Evolutionary conservation across 2,329 filamentous ascomycete genomes (phyloP).

Genomic region (Cercospora zeae-maydis): DNA sequence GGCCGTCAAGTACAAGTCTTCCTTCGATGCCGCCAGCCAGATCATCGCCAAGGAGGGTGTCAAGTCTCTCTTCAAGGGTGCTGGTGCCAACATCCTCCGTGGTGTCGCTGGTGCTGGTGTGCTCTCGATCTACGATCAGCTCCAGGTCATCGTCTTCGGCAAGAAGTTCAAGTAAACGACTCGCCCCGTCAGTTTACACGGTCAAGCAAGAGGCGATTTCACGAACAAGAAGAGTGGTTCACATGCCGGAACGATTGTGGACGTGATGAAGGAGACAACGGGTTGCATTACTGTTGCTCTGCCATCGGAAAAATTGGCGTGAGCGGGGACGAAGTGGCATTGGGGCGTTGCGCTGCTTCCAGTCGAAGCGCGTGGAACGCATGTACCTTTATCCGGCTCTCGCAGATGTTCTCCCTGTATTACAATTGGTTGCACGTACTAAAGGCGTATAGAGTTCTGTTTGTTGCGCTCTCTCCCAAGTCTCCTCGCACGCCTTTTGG

Average conservation of each 20-base stretch:
- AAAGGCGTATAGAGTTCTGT: constrained; percentile 32
- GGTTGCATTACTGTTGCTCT: constrained; percentile 20
- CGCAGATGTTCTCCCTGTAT: constrained; percentile 35
- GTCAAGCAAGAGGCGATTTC: constrained; percentile 17
- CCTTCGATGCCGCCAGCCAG: constrained; percentile 90
- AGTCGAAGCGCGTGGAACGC: constrained; percentile 23
- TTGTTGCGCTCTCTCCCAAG: constrained; percentile 6
- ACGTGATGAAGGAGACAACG: constrained; percentile 20
- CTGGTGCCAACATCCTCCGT: constrained; percentile 99
- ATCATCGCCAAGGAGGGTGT: constrained; percentile 97
- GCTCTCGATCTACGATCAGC: constrained; percentile 99
- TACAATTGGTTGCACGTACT: constrained; percentile 34
- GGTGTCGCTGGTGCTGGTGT: constrained; percentile 99
- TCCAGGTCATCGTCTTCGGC: constrained; percentile 98
- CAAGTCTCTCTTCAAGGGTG: constrained; percentile 99
- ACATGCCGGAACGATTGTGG: constrained; percentile 36
- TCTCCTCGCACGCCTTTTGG: not conserved
- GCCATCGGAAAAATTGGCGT: constrained; percentile 23
- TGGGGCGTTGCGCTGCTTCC: constrained; percentile 22
- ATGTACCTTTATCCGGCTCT: constrained; percentile 34
- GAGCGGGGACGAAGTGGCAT: constrained; percentile 21
- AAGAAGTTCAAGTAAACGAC: constrained; percentile 82
- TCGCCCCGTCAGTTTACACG: constrained; percentile 21
- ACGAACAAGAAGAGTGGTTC: constrained; percentile 22
- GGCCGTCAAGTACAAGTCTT: constrained; percentile 99